Base-by-base conservation (phyloP, 2,329 filamentous ascomycete species). In the Lasiodiplodia gonubiensis region DNA sequence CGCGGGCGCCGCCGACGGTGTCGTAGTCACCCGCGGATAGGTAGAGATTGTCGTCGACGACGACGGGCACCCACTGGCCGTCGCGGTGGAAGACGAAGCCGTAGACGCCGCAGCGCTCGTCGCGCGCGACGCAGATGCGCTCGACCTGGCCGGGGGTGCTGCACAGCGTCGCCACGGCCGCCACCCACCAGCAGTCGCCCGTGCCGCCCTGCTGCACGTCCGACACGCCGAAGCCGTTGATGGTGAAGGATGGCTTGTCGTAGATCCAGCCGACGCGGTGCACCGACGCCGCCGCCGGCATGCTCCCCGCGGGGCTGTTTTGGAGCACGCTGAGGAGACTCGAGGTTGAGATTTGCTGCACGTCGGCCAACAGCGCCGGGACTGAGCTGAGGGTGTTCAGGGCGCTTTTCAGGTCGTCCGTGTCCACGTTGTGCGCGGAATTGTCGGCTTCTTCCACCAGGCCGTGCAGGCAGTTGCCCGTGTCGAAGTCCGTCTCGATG, bases 11-110 rank as follows among this genome's bases (percentile, higher is more conserved):
- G 23, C 25, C 12, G 6, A 33, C 30, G 6, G 30, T 8, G 71
- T 94, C 90, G 83, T 91, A 94, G 74, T 90, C 89, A 1, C 90
- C 89, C 0, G 89, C 90, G 65, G 88, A 89, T 27, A 94, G 85
- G 74, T 91, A 95, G 2, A 97, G 84, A 79, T 96, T 96, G 78
- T 97, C 93, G 74, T 97, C 93, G 68, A 97, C 89, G 69, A 97
- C 94, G 68, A 92, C 93, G 72, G 93, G 93, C 67, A 94, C 91
- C 93, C 93, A 97, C 78, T 95, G 92, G 64, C 93, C 93, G 72
- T 94, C 92, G 71, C 92, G 86, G 77, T 91, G 88, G 74, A 95
- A 94, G 12, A 95, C 91, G 71, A 95, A 95, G 0, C 92, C 92
- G 71, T 95, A 95, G 1, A 94, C 91, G 14, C 92, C 92, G 3